phyloP scores from a whole-genome alignment of 2,329 filamentous ascomycete genomes.

The Parastagonospora avenae region DNA sequence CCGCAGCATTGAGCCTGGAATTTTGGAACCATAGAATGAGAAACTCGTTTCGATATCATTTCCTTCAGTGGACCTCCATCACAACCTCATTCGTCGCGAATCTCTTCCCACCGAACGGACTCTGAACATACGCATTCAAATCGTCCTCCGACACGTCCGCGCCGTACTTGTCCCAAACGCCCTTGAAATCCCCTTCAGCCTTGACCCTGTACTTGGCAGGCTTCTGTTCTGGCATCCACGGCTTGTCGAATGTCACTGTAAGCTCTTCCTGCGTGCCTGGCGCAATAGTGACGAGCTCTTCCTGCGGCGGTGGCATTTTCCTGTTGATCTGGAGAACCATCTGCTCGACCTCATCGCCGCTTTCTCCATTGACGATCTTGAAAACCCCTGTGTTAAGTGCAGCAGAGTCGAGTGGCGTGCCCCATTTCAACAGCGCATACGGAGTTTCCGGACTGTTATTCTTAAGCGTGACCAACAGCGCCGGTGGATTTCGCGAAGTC shows the following conservation, averaged over 20 bases:
- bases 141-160: constrained; percentile 30
- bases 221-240: constrained; percentile 44
- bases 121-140: constrained; percentile 29
- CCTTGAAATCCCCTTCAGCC: constrained; percentile 41
- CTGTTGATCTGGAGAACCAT: constrained; percentile 43
- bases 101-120: constrained; percentile 28
- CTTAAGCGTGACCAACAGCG: constrained; percentile 43
- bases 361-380: constrained; percentile 32
- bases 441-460: constrained; percentile 41
- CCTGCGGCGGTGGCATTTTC: constrained; percentile 44
- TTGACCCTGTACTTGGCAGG: constrained; percentile 46
- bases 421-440: constrained; percentile 48
- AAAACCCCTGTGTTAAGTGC: constrained; percentile 48
- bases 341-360: constrained; percentile 34
- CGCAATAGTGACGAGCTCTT: constrained; percentile 42
- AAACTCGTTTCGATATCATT: background rate
- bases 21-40: background rate
- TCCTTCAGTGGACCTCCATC: constrained; percentile 22
- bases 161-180: constrained; percentile 40
- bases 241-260: constrained; percentile 44
- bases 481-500: constrained; percentile 34
- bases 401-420: constrained; percentile 47
- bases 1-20: background rate
- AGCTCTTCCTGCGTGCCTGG: constrained; percentile 41
- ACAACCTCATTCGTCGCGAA: constrained; percentile 32